These are phyloP conservation scores for Pyrus pyrifolia DNA, from an alignment of 306 rosid species.

Conservation along the genomic window DNA sequence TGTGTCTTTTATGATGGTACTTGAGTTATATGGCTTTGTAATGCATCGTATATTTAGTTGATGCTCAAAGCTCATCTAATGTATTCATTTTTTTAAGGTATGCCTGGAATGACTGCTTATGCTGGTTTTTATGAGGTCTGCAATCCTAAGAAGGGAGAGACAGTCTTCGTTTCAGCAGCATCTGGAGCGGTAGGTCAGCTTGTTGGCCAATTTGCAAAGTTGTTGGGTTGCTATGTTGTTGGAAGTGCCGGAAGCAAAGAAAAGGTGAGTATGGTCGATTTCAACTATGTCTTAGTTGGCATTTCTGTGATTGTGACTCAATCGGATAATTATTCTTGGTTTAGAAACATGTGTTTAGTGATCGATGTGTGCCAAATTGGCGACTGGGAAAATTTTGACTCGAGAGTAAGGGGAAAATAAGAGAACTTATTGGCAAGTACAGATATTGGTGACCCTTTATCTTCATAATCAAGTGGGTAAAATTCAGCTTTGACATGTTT, in stretches of 20 bases:
- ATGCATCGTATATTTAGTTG: not conserved
- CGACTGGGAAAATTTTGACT: not conserved
- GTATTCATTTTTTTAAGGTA: slow-evolving; percentile 5
- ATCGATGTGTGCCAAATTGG: not conserved
- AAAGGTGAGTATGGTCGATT: slow-evolving; percentile 10
- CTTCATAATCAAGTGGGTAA: not conserved
- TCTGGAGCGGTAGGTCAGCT: slow-evolving; percentile 33
- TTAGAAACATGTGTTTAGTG: not conserved
- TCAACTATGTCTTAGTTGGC: not conserved
- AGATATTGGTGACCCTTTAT: too few species aligned
- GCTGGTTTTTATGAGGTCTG: slow-evolving; percentile 28
- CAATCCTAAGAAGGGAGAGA: slow-evolving; percentile 43
- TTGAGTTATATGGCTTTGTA: not conserved
- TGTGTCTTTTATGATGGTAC: too few species aligned
- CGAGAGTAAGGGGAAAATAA: not conserved
- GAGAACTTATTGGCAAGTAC: not conserved
- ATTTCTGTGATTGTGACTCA: not conserved
- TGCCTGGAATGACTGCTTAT: slow-evolving; percentile 52
- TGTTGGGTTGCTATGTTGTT: slow-evolving; percentile 27
- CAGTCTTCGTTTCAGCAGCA: slow-evolving; percentile 48
- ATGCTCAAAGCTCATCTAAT: not conserved
- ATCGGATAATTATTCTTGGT: not conserved
- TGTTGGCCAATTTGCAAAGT: slow-evolving; percentile 34
- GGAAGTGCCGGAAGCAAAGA: slow-evolving; percentile 34
- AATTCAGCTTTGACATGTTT: not conserved